Conservation (phyloP, 2,329 filamentous ascomycete species). For the Penicillium sp. region DNA sequence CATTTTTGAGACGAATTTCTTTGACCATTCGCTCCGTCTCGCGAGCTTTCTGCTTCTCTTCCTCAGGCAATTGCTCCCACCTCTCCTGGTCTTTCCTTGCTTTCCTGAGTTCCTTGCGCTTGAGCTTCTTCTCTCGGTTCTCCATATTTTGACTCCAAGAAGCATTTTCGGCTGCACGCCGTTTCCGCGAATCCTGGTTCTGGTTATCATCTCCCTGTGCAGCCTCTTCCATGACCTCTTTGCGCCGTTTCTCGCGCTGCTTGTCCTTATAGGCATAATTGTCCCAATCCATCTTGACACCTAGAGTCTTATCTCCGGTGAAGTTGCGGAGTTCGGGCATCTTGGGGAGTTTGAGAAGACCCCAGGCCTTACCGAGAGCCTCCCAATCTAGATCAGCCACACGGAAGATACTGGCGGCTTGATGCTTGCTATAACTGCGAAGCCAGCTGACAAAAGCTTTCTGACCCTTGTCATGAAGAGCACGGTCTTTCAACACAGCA, state of each 20-base stretch:
- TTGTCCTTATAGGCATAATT: constrained; percentile 73
- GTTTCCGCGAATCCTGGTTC: constrained; percentile 54
- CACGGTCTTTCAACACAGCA: constrained; percentile 60
- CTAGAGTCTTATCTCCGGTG: constrained; percentile 66
- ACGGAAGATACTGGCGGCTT: constrained; percentile 88
- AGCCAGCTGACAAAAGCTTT: constrained; percentile 93
- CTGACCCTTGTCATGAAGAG: constrained; percentile 83
- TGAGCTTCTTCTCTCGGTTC: constrained; percentile 64
- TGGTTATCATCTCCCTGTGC: constrained; percentile 44
- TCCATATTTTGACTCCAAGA: constrained; percentile 76
- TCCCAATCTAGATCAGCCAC: constrained; percentile 81
- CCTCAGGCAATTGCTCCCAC: constrained; percentile 68
- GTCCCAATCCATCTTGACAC: constrained; percentile 64
- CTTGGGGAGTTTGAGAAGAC: constrained; percentile 79
- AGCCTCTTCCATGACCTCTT: constrained; percentile 56
- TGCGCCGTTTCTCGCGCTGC: constrained; percentile 67
- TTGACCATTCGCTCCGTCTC: constrained; percentile 68
- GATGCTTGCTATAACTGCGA: constrained; percentile 86
- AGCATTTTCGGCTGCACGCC: constrained; percentile 61
- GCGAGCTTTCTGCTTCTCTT: constrained; percentile 65
- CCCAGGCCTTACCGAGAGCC: constrained; percentile 81
- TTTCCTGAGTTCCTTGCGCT: constrained; percentile 66
- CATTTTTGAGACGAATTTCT: constrained; percentile 64
- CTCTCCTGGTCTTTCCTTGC: constrained; percentile 67
- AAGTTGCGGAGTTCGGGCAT: constrained; percentile 88